Percentiles rank a stretch among this genome's conserved stretches.
Evolutionary conservation across 1,139 yeast species (phyloP).

Genomic region (Ogataea hybrid): DNA sequence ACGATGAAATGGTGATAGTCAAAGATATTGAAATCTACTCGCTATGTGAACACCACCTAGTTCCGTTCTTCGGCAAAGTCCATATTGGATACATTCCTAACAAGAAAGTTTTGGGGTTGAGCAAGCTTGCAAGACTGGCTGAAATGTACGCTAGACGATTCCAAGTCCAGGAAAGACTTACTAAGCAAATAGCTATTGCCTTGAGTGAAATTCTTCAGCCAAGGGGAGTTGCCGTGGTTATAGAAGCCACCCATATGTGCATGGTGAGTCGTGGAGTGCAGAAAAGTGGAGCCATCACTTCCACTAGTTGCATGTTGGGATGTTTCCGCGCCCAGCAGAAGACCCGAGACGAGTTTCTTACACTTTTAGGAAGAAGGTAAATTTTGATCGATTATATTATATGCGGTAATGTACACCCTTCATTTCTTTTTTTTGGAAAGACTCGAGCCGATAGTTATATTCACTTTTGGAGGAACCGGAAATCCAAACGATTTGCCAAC

Average conservation of each 20-base stretch:
- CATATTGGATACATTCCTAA: constrained; percentile 97
- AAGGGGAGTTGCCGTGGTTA: constrained; percentile 95
- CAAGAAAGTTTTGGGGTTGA: constrained; percentile 88
- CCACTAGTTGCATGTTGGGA: constrained; percentile 97
- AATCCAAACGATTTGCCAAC: no score
- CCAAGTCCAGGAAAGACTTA: constrained; percentile 95
- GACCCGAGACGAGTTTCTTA: constrained; percentile 93
- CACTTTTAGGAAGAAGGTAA: constrained; percentile 73
- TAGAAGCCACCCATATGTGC: constrained; percentile 98
- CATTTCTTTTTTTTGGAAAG: no score
- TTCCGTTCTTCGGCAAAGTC: constrained; percentile 95
- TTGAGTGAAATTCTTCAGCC: constrained; percentile 87
- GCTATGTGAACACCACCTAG: constrained; percentile 95
- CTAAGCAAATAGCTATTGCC: constrained; percentile 97
- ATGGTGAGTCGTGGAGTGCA: constrained; percentile 99
- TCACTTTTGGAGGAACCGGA: no score
- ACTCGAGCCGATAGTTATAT: no score
- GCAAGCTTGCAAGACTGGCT: constrained; percentile 91
- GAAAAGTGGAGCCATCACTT: constrained; percentile 89
- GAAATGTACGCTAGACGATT: constrained; percentile 95
- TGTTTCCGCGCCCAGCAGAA: constrained; percentile 90
- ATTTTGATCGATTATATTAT: no score
- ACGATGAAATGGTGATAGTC: no score
- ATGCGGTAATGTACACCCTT: no score
- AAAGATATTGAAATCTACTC: constrained; percentile 91